Evolutionary conservation across 1,284 basidiomycete genomes (phyloP).

Genomic region (Gomphus sp.): DNA sequence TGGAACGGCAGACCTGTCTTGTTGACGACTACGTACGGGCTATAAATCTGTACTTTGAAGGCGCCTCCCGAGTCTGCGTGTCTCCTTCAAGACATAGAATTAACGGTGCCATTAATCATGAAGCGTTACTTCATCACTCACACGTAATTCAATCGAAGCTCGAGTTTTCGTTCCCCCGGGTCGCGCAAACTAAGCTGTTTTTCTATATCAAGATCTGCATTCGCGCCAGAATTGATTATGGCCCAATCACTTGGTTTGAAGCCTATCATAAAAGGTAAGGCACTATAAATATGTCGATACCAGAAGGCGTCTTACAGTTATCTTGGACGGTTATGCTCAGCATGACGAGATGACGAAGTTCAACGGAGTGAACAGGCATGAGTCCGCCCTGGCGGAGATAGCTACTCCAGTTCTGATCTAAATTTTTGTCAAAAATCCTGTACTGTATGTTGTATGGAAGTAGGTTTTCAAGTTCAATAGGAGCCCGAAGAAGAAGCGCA

Average conservation of each 20-base stretch:
- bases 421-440: slow-evolving; percentile 93
- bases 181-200: slow-evolving; percentile 69
- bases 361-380: slow-evolving; percentile 96
- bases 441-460: slow-evolving; percentile 95
- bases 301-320: slow-evolving; percentile 45
- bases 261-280: slow-evolving; percentile 31
- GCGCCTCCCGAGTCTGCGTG: slow-evolving; percentile 94
- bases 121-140: slow-evolving; percentile 27
- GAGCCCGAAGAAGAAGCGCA: slow-evolving; percentile 83
- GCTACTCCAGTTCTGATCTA: slow-evolving; percentile 86
- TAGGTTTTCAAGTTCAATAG: slow-evolving; percentile 94
- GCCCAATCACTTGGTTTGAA: slow-evolving; percentile 97
- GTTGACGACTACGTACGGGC: slow-evolving; percentile 89
- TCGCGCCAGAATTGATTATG: slow-evolving; percentile 92
- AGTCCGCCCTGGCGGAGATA: slow-evolving; percentile 91
- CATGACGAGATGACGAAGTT: slow-evolving; percentile 89
- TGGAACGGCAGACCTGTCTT: slow-evolving; percentile 86
- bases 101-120: too few relatives aligned
- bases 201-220: slow-evolving; percentile 86
- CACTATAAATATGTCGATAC: background rate
- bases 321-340: slow-evolving; percentile 89
- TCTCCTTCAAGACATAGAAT: slow-evolving; percentile 33
- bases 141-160: slow-evolving; percentile 85
- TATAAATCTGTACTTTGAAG: slow-evolving; percentile 95
- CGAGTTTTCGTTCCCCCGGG: slow-evolving; percentile 67